Evolutionary conservation across 257 asterid genomes (phyloP), one percentile per base, ranked within the genome.

Genomic region (Cynanchum wilfordii): DNA sequence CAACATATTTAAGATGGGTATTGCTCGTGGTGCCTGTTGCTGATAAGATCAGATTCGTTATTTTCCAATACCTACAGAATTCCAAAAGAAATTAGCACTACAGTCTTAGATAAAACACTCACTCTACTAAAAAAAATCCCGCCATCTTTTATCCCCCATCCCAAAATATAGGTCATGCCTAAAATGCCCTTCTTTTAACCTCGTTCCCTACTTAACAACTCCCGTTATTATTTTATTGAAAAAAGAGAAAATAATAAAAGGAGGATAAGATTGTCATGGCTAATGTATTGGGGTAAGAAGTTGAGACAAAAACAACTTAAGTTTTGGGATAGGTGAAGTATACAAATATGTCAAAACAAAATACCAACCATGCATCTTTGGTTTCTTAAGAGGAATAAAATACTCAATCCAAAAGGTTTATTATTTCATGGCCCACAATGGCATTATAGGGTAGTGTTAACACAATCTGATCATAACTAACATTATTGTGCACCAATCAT

Each of bases 21-120:
- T 24, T 16, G 64, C 64, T 30, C 54, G 17, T 24, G 30, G 65
- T 75, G 44, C 59, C 56, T 10, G 20, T n/a, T 24, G 60, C 47
- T 27, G 66, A 59, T 25, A 69, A 69, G 10, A 62, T 25, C 68
- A 68, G 47, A 22, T 29, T 59, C 71, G 50, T n/a, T 11, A 30
- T 60, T 10, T 47, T 75, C 64, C 66, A 5, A 38, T 33, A 25
- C 57, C 71, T 59, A 69, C 54, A 59, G 27, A 27, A 2, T 42
- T 68, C 54, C 70, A 36, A 33, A 68, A 66, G 16, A 45, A 36
- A 69, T 36, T 10, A 66, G 66, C 52, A 8, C 10, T 76, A 49
- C 25, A 6, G 24, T 36, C 74, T 30, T 51, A 33, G 13, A 3
- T 29, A 29, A 58, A 27, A 58, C 38, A 24, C 11, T 17, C 3